These are phyloP conservation scores for Stephanodiscus triporus DNA, from an alignment of 108 stramenopile species.

Conservation along the genomic window DNA sequence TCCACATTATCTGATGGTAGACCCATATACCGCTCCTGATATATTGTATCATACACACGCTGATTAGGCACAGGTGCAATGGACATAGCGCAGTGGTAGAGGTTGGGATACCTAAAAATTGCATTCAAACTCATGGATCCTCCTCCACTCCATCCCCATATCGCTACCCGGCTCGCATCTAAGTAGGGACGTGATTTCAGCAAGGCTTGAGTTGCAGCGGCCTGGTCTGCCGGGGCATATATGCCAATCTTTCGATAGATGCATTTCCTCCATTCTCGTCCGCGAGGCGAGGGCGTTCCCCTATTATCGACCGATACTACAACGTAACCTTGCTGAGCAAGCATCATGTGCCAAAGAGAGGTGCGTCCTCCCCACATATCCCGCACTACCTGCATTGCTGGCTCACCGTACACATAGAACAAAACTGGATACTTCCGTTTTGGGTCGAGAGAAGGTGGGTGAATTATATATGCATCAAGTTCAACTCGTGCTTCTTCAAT, in stretches of 20 bases:
- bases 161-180: slow-evolving; percentile 40
- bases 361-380: slow-evolving; percentile 53
- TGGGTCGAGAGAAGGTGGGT: slow-evolving; percentile 38
- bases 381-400: slow-evolving; percentile 48
- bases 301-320: slow-evolving; percentile 47
- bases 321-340: slow-evolving; percentile 43
- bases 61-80: slow-evolving; percentile 52
- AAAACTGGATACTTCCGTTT: slow-evolving; percentile 44
- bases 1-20: slow-evolving; percentile 49
- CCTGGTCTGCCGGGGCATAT: slow-evolving; percentile 45
- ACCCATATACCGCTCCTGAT: slow-evolving; percentile 51
- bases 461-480: slow-evolving; percentile 49
- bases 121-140: slow-evolving; percentile 53
- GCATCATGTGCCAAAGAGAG: slow-evolving; percentile 49
- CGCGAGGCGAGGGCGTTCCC: slow-evolving; percentile 46
- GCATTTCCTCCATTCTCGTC: slow-evolving; percentile 50
- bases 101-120: slow-evolving; percentile 46
- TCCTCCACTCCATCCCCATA: slow-evolving; percentile 54
- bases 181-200: slow-evolving; percentile 44
- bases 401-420: slow-evolving; percentile 50
- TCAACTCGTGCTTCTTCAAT: slow-evolving; percentile 33
- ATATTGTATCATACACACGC: slow-evolving; percentile 48
- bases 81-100: slow-evolving; percentile 44
- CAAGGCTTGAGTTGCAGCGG: slow-evolving; percentile 32
- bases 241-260: slow-evolving; percentile 51